Base-by-base conservation (phyloP, 2,329 filamentous ascomycete genomes). In the Monilinia polystroma region DNA sequence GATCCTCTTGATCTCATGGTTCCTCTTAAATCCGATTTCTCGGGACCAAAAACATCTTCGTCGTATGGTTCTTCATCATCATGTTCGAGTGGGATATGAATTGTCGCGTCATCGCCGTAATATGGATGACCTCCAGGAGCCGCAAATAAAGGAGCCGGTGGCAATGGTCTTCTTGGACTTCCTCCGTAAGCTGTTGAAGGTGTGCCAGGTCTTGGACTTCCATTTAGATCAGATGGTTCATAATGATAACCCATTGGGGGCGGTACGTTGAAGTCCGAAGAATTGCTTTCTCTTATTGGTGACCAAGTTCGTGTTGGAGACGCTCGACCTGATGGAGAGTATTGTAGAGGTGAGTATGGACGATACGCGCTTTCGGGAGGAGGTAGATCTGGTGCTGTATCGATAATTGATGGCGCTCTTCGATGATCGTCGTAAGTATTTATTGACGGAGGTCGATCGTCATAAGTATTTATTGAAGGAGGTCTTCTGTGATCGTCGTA, bases 141-240 rank as follows among this genome's bases (percentile, higher is more conserved):
- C 2, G 90, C 85, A 75, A 97, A 98, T 11, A 97, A 81, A 4
- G 95, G 95, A 41, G 93, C 92, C 0, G 93, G 92, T 3, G 95
- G 95, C 43, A 98, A 82, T 4, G 94, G 94, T 66, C 94, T 85
- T 72, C 92, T 87, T 14, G 93, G 92, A 75, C 92, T 96, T 4
- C 93, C 91, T 26, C 93, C 91, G 77, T 98, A 97, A 76, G 88
- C 85, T 2, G 92, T 94, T 0, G 93, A 93, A 1, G 94, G 93
- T 0, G 94, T 97, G 6, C 94, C 94, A 1, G 95, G 94, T 67
- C 95, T 83, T 8, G 95, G 93, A 69, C 87, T 93, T 59, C 95
- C 95, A 74, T 98, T 94, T 68, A 98, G 79, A 73, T 97, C 93
- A 29, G 89, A 84, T 0, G 93, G 92, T 78, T 98, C 95, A 78